These are phyloP conservation scores for Dichotomocladium elegans DNA, from an alignment of 371 early-diverging fungal genomes.

Conservation along the genomic window DNA sequence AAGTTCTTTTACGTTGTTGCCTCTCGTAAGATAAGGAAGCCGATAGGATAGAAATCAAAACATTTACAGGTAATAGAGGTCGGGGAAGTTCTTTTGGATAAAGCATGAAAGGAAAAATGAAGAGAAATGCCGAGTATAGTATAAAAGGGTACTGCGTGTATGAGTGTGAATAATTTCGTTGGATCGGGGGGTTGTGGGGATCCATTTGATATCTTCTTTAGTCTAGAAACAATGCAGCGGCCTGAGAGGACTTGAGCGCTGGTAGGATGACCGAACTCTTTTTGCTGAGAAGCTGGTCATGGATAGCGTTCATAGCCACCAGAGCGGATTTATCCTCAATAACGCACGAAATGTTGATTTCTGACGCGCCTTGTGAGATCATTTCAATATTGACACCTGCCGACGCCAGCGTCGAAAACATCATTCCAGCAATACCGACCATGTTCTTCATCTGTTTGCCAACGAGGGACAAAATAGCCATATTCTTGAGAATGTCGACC, in stretches of 20 bases:
- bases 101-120: no score
- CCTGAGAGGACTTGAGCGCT: slow-evolving; percentile 5
- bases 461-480: slow-evolving; percentile 95
- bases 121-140: no score
- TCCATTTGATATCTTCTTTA: no score
- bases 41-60: no score
- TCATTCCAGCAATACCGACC: slow-evolving; percentile 92
- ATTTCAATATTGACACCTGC: slow-evolving; percentile 95
- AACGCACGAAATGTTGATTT: slow-evolving; percentile 97
- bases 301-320: slow-evolving; percentile 84
- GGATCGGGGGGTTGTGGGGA: no score
- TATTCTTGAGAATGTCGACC: slow-evolving; percentile 72
- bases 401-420: slow-evolving; percentile 90
- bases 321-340: slow-evolving; percentile 72
- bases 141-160: no score
- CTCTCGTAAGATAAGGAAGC: no score
- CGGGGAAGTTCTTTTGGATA: no score
- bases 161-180: no score
- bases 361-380: slow-evolving; percentile 96
- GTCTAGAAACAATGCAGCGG: slow-evolving; percentile 5
- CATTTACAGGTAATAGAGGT: no score
- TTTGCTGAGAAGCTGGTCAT: slow-evolving; percentile 61
- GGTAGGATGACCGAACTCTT: slow-evolving; percentile 7
- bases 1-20: no score
- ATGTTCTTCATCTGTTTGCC: slow-evolving; percentile 95